Base-by-base conservation (phyloP, 1,139 yeast species). In the Geotrichum restrictum region DNA sequence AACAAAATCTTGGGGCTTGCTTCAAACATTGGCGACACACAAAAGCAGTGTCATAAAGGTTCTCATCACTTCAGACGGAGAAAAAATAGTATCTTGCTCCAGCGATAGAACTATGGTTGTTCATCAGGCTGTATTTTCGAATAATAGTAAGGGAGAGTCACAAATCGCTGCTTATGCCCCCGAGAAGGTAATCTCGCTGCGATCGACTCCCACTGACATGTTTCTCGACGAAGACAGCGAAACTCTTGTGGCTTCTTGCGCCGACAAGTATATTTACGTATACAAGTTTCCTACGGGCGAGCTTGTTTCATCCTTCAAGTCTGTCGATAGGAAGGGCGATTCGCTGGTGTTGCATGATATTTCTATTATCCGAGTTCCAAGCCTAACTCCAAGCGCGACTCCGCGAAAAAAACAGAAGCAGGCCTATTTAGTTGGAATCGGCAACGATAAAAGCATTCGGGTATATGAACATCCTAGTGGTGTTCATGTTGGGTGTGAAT, bases 381-480 rank as follows among this genome's bases (percentile, higher is more conserved):
- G 24, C 19, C 36, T 36, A 19, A 32, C 34, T 2, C 11, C 11
- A 11, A 11, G 42, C 18, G n/a, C 36, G 14, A 68, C 67, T 3
- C 6, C 32, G 5, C 7, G 16, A n/a, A 36, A 32, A 27, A 49
- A 46, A 33, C 31, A 43, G 6, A 40, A 32, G 52, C 74, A 70
- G 1, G 62, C 58, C 39, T 57, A 55, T 36, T 55, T 71, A 13
- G 62, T 77, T 3, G 80, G 77, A 1, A 70, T 83, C 1, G 78
- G 79, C 5, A 65, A 78, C 0, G 88, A 83, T 63, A 81, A 80
- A 62, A 78, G 86, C 21, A 66, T 84, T 3, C 67, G 86, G 27
- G 62, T 74, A 1, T 81, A 77, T 60, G 72, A 73, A 41, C 77
- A 74, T 55, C 54, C 61, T 0, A 70, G 71, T 3, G 85, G 84